Conservation (phyloP, 805 yeast species). For the Suhomyces xylopsoci region DNA sequence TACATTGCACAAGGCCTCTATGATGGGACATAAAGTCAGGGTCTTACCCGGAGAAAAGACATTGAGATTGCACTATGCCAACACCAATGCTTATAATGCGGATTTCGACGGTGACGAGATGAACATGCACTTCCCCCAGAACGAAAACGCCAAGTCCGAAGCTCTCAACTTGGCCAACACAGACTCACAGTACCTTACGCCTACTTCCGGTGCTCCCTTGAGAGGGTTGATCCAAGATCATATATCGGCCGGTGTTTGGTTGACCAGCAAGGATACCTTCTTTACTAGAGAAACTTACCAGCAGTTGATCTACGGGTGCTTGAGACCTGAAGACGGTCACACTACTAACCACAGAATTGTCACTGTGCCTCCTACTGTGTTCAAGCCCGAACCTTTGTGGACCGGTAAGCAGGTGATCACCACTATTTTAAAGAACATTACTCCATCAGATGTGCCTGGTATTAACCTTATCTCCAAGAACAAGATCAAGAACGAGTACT, state of each 20-base stretch:
- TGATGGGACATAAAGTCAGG: conserved; percentile 99
- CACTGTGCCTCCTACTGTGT: conserved; percentile 85
- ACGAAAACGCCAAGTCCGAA: conserved; percentile 95
- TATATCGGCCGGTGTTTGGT: conserved; percentile 98
- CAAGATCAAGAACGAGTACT: conserved; percentile 90
- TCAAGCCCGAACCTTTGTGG: conserved; percentile 90
- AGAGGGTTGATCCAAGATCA: conserved; percentile 99
- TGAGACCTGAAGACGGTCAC: conserved; percentile 97
- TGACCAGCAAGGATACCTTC: conserved; percentile 87
- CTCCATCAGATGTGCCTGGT: conserved; percentile 88
- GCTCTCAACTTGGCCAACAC: conserved; percentile 94
- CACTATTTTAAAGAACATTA: conserved; percentile 84
- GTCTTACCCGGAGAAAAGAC: conserved; percentile 98
- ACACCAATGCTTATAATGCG: conserved; percentile 98
- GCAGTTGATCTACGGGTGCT: conserved; percentile 88
- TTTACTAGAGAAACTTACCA: conserved; percentile 91
- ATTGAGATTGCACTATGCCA: conserved; percentile 93
- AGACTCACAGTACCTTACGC: conserved; percentile 95
- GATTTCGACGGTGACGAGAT: conserved; percentile 99
- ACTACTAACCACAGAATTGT: conserved; percentile 65
- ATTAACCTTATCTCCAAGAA: conserved; percentile 78
- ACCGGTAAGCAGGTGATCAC: conserved; percentile 97
- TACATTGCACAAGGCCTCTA: conserved; percentile 96
- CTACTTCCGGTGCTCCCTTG: conserved; percentile 96
- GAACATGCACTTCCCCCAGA: conserved; percentile 99